Evolutionary conservation across 1,139 yeast species (phyloP).

Genomic region (Suzukiozyma palmioleophila): DNA sequence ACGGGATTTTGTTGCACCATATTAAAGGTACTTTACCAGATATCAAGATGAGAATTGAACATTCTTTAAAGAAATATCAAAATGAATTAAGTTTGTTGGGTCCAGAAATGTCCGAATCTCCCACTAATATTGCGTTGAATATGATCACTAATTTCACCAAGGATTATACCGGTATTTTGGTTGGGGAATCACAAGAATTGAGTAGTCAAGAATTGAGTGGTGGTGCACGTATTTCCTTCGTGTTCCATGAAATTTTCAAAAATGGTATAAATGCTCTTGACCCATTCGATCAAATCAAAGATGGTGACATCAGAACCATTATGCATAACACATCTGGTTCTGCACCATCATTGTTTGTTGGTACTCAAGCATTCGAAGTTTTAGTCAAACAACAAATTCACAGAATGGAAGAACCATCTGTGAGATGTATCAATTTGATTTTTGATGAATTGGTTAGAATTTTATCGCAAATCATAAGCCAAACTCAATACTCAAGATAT

Average conservation of each 20-base stretch:
- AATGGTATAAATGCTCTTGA: conserved; percentile 91
- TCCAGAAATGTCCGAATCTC: conserved; percentile 82
- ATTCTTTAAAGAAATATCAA: conserved; percentile 77
- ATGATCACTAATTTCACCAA: conserved; percentile 91
- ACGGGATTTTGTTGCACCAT: conserved; percentile 85
- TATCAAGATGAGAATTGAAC: conserved; percentile 85
- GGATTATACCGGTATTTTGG: conserved; percentile 86
- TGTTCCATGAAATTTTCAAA: conserved; percentile 92
- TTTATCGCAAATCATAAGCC: conserved; percentile 75
- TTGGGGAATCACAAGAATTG: conserved; percentile 90
- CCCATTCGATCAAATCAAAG: conserved; percentile 96
- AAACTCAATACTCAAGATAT: conserved; percentile 80
- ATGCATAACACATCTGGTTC: conserved; percentile 97
- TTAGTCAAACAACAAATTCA: conserved; percentile 91
- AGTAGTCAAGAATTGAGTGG: conserved; percentile 84
- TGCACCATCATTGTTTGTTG: conserved; percentile 95
- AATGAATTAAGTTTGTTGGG: conserved; percentile 73
- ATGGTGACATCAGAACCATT: conserved; percentile 94
- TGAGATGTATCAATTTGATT: conserved; percentile 84
- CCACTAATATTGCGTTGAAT: conserved; percentile 83
- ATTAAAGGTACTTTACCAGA: conserved; percentile 93
- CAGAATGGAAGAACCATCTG: conserved; percentile 91
- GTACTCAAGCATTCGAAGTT: conserved; percentile 96
- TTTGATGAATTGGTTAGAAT: conserved; percentile 94
- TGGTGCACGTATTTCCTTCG: conserved; percentile 97